Conservation (phyloP, 306 rosid genomes). For the Sicyos edulis region DNA sequence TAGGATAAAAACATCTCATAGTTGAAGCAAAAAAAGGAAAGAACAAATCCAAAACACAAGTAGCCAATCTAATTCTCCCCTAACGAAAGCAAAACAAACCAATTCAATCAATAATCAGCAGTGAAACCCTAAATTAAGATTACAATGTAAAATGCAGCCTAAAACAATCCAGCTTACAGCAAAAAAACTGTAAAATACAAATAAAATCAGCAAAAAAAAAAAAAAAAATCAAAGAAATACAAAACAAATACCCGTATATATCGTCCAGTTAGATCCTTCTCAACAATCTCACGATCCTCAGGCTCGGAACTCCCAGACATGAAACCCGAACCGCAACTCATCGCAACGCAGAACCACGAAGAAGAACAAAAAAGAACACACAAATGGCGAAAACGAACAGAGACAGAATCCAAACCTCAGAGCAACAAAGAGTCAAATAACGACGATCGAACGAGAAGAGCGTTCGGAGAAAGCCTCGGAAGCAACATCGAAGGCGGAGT, state of each 20-base stretch:
- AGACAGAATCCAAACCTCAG: background rate
- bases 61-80: background rate
- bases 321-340: conserved; percentile 34
- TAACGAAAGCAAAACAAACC: no score
- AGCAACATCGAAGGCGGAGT: conserved; percentile 10
- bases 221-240: background rate
- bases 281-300: conserved; percentile 35
- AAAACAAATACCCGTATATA: conserved; percentile 49
- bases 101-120: background rate
- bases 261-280: conserved; percentile 71
- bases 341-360: background rate
- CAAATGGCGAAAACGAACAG: background rate
- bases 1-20: background rate
- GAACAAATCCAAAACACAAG: background rate
- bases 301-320: conserved; percentile 23
- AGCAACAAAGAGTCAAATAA: background rate
- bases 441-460: background rate
- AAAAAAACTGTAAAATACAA: background rate
- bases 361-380: background rate
- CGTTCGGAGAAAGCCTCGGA: conserved; percentile 19
- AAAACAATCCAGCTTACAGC: background rate
- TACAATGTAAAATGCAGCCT: no score
- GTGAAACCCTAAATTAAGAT: background rate
- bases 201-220: background rate
- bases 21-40: background rate